phyloP scores from a whole-genome alignment of 148 eudicot genomes.

The Rhododendron henanense region DNA sequence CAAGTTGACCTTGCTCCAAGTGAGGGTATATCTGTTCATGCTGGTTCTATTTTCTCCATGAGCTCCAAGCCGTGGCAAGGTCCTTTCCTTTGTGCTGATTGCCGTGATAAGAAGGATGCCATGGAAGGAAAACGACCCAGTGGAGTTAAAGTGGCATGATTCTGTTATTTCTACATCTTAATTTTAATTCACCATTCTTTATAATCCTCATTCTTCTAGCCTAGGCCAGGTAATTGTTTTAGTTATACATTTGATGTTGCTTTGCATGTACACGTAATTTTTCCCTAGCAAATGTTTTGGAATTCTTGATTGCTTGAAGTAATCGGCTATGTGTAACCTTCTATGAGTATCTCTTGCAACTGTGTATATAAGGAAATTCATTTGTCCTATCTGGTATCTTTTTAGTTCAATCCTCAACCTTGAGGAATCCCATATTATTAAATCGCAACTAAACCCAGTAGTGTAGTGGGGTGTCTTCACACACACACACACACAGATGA shows the following conservation, averaged over 20 bases:
- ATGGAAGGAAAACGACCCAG: conserved; percentile 97
- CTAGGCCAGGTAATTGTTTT: conserved; percentile 3
- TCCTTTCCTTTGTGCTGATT: conserved; percentile 75
- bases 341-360: neutral
- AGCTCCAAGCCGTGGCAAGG: conserved; percentile 92
- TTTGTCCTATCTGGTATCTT: neutral
- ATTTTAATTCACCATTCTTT: conserved; percentile 5
- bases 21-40: conserved; percentile 81
- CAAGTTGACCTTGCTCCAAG: conserved; percentile 74
- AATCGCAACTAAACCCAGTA: neutral
- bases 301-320: neutral
- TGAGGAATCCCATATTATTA: neutral
- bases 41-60: conserved; percentile 86
- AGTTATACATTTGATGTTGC: neutral
- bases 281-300: neutral
- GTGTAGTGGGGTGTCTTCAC: neutral
- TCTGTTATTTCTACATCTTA: conserved; percentile 14
- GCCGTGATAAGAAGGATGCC: conserved; percentile 84
- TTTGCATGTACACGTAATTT: conserved; percentile 11
- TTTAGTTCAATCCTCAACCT: neutral
- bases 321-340: neutral
- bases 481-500: no score
- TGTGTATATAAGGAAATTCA: neutral
- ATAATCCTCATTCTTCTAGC: conserved; percentile 1
- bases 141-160: conserved; percentile 56